Evolutionary conservation across 257 asterid species (phyloP).

Genomic region (Scutellaria minor): DNA sequence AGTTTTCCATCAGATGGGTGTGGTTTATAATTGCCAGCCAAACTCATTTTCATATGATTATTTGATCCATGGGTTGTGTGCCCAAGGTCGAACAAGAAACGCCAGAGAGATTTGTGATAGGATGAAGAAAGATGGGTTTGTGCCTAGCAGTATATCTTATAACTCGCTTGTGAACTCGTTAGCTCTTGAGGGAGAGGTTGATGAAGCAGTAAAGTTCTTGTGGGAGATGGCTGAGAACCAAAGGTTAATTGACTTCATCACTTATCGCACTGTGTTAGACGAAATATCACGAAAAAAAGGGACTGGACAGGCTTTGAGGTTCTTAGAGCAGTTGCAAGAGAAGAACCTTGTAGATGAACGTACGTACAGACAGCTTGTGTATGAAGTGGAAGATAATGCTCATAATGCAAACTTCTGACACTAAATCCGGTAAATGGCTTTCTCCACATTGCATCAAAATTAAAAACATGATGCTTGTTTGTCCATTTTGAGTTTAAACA

Average conservation of each 20-base stretch:
- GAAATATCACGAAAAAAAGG: conserved; percentile 64
- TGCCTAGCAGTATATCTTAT: conserved; percentile 83
- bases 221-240: conserved; percentile 73
- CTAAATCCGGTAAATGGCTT: conserved; percentile 39
- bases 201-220: conserved; percentile 76
- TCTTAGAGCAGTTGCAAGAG: conserved; percentile 64
- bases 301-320: conserved; percentile 53
- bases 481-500: neutral
- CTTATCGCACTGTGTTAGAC: conserved; percentile 74
- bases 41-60: conserved; percentile 77
- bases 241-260: conserved; percentile 68
- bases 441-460: neutral
- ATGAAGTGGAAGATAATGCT: conserved; percentile 57
- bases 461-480: neutral
- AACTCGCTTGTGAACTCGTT: conserved; percentile 81
- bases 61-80: conserved; percentile 88
- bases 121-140: conserved; percentile 75
- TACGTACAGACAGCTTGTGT: conserved; percentile 56
- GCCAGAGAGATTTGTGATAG: conserved; percentile 73
- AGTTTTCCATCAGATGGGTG: conserved; percentile 88
- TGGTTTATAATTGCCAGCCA: conserved; percentile 70
- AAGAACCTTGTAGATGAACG: conserved; percentile 54
- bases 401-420: conserved; percentile 33
- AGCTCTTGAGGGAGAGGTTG: conserved; percentile 82
- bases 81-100: conserved; percentile 80